phyloP scores from a whole-genome alignment of 139 green algal genomes.

The Auxenochlorella pyrenoidosa region DNA sequence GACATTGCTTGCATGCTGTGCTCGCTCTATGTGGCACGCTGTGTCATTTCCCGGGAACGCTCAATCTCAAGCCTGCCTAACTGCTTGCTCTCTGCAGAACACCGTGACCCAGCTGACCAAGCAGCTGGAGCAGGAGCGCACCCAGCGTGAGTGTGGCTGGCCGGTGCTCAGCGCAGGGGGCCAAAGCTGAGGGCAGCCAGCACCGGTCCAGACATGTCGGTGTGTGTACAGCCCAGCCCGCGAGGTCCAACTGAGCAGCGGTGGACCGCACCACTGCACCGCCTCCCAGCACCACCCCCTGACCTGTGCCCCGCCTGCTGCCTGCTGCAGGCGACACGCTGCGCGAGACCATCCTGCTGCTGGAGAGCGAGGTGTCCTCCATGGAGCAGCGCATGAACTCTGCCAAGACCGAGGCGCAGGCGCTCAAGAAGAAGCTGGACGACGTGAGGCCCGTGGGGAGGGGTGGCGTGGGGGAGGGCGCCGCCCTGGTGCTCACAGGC shows the following conservation, averaged over 20 bases:
- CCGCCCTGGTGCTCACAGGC: too few relatives aligned
- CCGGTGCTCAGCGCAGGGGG: neutral
- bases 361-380: neutral
- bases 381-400: conserved; percentile 21
- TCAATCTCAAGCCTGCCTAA: too few relatives aligned
- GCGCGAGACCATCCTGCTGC: conserved; percentile 17
- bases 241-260: neutral
- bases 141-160: neutral
- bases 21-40: neutral
- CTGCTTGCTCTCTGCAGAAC: neutral
- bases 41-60: too few relatives aligned
- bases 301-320: neutral
- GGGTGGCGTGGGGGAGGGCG: neutral
- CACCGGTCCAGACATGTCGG: too few relatives aligned
- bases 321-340: conserved; percentile 10
- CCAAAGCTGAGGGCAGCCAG: too few relatives aligned
- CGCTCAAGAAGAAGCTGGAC: conserved; percentile 16
- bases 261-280: neutral
- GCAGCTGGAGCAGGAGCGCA: conserved; percentile 17
- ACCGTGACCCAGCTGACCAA: conserved; percentile 9
- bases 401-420: neutral
- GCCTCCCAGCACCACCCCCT: neutral
- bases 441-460: neutral
- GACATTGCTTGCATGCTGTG: neutral
- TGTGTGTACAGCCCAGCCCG: too few relatives aligned